Evolutionary conservation across 371 early-diverging fungal species (phyloP), one percentile per base, ranked within the genome.

Genomic region (Haplosporangium sp.): DNA sequence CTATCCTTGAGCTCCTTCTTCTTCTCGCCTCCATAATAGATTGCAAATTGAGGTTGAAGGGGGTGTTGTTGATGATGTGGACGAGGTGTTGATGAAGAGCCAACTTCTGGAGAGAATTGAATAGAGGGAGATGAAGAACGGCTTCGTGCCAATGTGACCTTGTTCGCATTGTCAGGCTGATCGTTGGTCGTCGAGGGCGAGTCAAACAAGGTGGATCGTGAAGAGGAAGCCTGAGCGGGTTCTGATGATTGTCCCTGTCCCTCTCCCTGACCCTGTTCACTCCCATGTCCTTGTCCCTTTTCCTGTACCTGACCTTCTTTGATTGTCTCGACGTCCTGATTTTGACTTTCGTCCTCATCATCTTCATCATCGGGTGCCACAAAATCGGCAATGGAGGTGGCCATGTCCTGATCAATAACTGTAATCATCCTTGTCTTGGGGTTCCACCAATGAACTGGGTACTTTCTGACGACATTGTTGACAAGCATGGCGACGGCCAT

Each of bases 361-460:
- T 54, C 69, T 0, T 62, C 62, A 6, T 64, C 64, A 0, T 59
- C 55, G 38, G 58, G 51, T 5, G 69, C 12, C 14, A 68, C 47
- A 61, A 69, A 73, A 45, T 72, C 73, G 0, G 73, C 80, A 48
- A 79, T 43, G 29, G 73, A n/a, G 0, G 66, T 65, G 14, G 80
- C 42, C 73, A 69, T 62, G 52, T 79, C 80, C 38, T 79, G 73
- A 54, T 79, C 69, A 7, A 79, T 53, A 0, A 79, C 62, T 0
- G 42, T 41, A 46, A 79, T 62, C 45, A 21, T 57, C 12, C 62
- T 64, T 16, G 45, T 14, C 59, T 79, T 79, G 36, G 73, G 69
- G 38, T 54, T 68, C 80, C 90, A 90, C 93, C 92, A 94, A 73
- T 87, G 93, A 12, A 79, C 55, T 0, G 93, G 93, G 55, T 92